Base-by-base conservation (phyloP, 345 rosid genomes). In the Camelina laxa region DNA sequence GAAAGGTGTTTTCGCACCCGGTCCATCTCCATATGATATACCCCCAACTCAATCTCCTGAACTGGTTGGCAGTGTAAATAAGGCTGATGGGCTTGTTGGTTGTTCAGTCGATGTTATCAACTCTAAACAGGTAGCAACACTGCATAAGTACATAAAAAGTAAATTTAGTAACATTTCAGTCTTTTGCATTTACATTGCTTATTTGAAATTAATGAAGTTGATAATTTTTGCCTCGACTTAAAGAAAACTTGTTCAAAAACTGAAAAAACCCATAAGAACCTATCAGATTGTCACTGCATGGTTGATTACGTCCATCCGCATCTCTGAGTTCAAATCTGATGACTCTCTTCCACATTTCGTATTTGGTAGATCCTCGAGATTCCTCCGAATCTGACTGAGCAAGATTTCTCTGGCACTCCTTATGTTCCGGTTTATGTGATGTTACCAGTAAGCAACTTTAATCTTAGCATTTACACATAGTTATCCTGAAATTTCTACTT, bases 371-470 rank as follows among this genome's bases (percentile, higher is more conserved):
- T 81, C 77, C 69, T 73, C 54, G 90, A 75, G 50, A 70, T 85
- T 36, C 80, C 89, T 77, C 69, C 85, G 35, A 91, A 85, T 72
- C 56, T 88, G 53, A 80, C 81, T 8, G 98, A 89, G 81, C 89
- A 87, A 60, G 96, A 95, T 81, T 92, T 92, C 84, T 78, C 91
- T 68, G 92, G 91, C 79, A 87, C 94, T 20, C 76, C 90, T 62
- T 88, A 83, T 78, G 82, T 95, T 75, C 97, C 98, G 14, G 90
- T 92, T 85, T 95, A 87, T 87, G 94, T 92, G 74, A 92, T 92
- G 90, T 85, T 96, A 72, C 97, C 99, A 0, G 99, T 92, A 81
- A 87, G 96, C 81, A 73, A 60, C 60, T 73, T 64, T 60, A 16
- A 31, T 75, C 44, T 38, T 61, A 55, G 31, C 64, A 36, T 48